A percentile compares a stretch with the other conserved stretches of the same genome.
Evolutionary conservation across 2,329 filamentous ascomycete genomes (phyloP).

Genomic region (Xylaria sp.): DNA sequence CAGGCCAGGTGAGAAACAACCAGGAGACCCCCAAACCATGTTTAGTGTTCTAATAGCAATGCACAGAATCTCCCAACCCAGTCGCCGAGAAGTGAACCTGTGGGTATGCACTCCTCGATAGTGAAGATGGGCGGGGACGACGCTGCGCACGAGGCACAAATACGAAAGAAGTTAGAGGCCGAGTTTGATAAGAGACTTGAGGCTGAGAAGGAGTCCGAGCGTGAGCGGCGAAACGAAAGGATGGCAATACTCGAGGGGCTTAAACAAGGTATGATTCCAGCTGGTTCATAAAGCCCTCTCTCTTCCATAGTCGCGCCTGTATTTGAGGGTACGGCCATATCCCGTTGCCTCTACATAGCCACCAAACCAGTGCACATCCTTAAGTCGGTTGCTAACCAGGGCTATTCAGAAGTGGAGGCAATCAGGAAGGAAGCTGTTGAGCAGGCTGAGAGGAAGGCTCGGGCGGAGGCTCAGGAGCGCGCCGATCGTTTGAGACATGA

Average conservation of each 20-base stretch:
- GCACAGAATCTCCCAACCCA: neutral
- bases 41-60: neutral
- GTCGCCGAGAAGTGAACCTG: neutral
- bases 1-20: neutral
- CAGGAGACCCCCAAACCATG: neutral
- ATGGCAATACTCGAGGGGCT: slow-evolving; percentile 18
- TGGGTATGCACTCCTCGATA: neutral
- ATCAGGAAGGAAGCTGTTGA: slow-evolving; percentile 21
- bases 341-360: neutral
- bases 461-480: slow-evolving; percentile 18
- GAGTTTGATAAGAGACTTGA: slow-evolving; percentile 18
- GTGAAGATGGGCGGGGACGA: neutral
- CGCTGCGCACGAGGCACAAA: neutral
- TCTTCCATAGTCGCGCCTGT: neutral
- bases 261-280: slow-evolving; percentile 14
- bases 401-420: slow-evolving; percentile 12
- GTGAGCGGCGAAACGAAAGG: slow-evolving; percentile 15
- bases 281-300: too few relatives aligned
- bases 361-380: neutral
- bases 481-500: slow-evolving; percentile 12
- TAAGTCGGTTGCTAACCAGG: neutral
- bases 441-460: slow-evolving; percentile 19
- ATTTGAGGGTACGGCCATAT: neutral
- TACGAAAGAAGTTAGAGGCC: slow-evolving; percentile 20
- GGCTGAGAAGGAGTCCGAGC: slow-evolving; percentile 7